phyloP scores from a whole-genome alignment of 116 monocot species.

The Dioscorea cayenensis region DNA sequence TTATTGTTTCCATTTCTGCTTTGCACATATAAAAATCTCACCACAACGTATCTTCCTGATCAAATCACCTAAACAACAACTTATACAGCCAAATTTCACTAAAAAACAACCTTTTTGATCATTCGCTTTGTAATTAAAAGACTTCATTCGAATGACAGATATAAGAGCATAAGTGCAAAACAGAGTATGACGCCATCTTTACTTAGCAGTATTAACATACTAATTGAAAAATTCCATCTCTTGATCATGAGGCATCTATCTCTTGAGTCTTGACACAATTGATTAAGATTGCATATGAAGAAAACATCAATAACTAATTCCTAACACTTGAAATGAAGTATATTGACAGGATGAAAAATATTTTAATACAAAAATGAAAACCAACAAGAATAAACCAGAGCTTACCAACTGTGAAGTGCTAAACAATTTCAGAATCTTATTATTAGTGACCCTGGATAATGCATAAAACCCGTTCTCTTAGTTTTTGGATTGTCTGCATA shows the following conservation, averaged over 20 bases:
- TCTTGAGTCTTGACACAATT: too few species aligned
- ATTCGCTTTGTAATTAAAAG: too few species aligned
- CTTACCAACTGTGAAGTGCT: not conserved
- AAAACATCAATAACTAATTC: not conserved
- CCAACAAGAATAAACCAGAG: not conserved
- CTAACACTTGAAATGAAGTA: too few species aligned
- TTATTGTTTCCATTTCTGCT: too few species aligned
- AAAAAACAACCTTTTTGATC: too few species aligned
- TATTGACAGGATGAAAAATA: not conserved
- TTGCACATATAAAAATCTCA: too few species aligned
- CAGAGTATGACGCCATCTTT: not conserved
- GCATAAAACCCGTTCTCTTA: conserved; percentile 40
- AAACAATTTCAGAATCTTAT: conserved; percentile 6
- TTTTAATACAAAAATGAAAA: not conserved
- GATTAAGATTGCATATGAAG: too few species aligned
- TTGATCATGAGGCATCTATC: not conserved
- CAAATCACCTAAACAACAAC: too few species aligned
- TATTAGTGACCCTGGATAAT: conserved; percentile 31
- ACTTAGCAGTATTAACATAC: not conserved
- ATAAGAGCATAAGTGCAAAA: not conserved
- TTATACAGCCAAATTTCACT: too few species aligned
- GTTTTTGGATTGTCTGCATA: conserved; percentile 47
- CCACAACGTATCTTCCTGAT: too few species aligned
- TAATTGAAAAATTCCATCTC: not conserved
- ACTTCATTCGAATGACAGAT: too few species aligned